Evolutionary conservation across 805 yeast species (phyloP), one percentile per base, ranked within the genome.

Genomic region (Saturnispora mendoncae): DNA sequence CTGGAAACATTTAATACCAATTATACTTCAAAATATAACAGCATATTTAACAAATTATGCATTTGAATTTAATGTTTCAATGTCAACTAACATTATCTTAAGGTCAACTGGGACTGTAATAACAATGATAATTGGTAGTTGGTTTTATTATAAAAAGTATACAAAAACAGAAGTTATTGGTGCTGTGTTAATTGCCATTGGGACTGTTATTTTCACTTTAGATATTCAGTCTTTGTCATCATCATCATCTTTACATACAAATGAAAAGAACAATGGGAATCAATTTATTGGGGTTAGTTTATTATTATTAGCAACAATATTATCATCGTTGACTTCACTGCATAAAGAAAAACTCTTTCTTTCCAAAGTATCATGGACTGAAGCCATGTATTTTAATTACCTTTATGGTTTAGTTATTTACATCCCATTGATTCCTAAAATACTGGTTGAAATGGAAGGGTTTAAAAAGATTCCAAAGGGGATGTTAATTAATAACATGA

Each of bases 31-130:
- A 52, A 78, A 74, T 49, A 35, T 65, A 5, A 62, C 74, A 8
- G 69, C 80, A 1, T 58, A 71, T 8, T 57, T 77, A 26, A 80
- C 76, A 52, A 83, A 83, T 52, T 54, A 59, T 39, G 86, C 71
- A 0, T 76, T 78, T 61, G 65, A 61, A 14, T 77, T 62, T 54
- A 66, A 75, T 28, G 65, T 83, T 21, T 71, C 81, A 3, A 71
- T 82, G 17, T 85, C 88, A 0, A 56, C 79, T 21, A 86, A 81
- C 52, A 80, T 80, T 20, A 71, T 80, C 6, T 66, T 80, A 49
- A 57, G 87, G 39, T 78, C 85, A 10, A 70, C 80, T 5, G 76
- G 83, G 1, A 72, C 84, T 0, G 73, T 77, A 6, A 57, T 78
- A 14, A 75, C 83, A 0, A 71, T 83, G 77, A 24, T 69, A 0